Base-by-base conservation (phyloP, 768 basidiomycete species). In the Trametes cingulata region DNA sequence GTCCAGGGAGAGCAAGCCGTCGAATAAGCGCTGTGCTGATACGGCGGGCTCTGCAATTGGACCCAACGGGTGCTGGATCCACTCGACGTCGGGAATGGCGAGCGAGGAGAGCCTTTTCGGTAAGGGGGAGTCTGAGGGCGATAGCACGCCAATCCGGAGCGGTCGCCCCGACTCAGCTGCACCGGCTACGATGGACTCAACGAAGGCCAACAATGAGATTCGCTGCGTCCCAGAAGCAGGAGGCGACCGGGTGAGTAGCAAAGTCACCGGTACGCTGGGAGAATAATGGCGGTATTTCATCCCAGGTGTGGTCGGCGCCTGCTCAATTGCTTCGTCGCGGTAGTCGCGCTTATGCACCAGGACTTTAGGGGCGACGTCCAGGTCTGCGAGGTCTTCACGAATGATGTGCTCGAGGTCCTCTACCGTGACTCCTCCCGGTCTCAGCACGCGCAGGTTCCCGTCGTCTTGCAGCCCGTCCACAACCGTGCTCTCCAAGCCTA, bases 271-370 rank as follows among this genome's bases (percentile, higher is more conserved):
- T 4, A 95, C 87, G 1, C 87, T 77, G 2, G 97, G 97, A 22
- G 95, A 90, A 72, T 99, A 99, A 75, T 99, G 97, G 51, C 89
- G 85, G 73, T 99, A 99, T 75, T 99, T 99, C 95, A 98, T 97
- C 33, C 97, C 97, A 2, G 97, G 97, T 0, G 97, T 98, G 8
- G 93, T 94, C 9, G 97, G 97, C 0, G 86, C 83, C 39, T 79
- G 77, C 71, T 93, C 91, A 58, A 90, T 77, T n/a, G 72, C 73
- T 39, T 83, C 78, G 67, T 91, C 90, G 33, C 75, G 66, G 68
- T 87, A 95, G 72, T 96, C 92, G 13, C 91, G 83, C 52, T 82
- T 79, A 70, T 93, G 89, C 13, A 94, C 91, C 54, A 94, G 78
- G 27, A 93, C 88, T 15, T 74, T 76, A 2, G 87, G 86, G n/a